These are phyloP conservation scores for Lipomyces mesembrius DNA, from an alignment of 805 yeast species.

Conservation along the genomic window DNA sequence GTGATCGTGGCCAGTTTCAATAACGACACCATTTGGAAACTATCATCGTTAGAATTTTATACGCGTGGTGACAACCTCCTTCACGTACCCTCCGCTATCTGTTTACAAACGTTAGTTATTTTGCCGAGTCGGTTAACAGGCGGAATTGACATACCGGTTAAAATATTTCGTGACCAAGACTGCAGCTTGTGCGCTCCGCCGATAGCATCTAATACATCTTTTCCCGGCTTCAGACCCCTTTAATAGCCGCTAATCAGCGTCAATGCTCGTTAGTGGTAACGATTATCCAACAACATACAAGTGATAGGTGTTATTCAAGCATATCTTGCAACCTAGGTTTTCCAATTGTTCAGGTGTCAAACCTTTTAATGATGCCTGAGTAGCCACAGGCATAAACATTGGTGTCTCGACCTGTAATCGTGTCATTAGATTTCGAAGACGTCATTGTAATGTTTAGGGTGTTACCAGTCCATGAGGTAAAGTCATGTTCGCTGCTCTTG, in stretches of 20 bases:
- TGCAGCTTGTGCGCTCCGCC: slow-evolving; percentile 54
- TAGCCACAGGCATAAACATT: slow-evolving; percentile 56
- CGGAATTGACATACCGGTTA: slow-evolving; percentile 41
- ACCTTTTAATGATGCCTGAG: slow-evolving; percentile 54
- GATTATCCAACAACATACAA: slow-evolving; percentile 34
- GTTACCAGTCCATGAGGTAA: slow-evolving; percentile 50
- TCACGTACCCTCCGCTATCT: slow-evolving; percentile 49
- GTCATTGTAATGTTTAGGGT: not conserved
- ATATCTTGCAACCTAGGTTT: slow-evolving; percentile 50
- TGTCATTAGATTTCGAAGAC: not conserved
- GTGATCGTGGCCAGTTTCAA: slow-evolving; percentile 53
- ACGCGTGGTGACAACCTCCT: not conserved
- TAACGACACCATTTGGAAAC: slow-evolving; percentile 53
- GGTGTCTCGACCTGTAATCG: slow-evolving; percentile 48
- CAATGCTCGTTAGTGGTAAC: not conserved
- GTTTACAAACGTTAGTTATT: too few species aligned
- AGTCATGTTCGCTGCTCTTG: slow-evolving; percentile 50
- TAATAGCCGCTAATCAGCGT: not conserved
- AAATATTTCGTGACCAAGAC: slow-evolving; percentile 50
- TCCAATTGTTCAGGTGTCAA: slow-evolving; percentile 51
- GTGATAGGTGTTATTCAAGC: slow-evolving; percentile 53
- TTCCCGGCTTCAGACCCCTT: slow-evolving; percentile 52
- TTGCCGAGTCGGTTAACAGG: not conserved
- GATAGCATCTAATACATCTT: slow-evolving; percentile 48
- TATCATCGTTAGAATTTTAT: slow-evolving; percentile 1